Evolutionary conservation across 495 filamentous ascomycete species (phyloP), one percentile per base, ranked within the genome.

Genomic region (Saxophila tyrrhenica): DNA sequence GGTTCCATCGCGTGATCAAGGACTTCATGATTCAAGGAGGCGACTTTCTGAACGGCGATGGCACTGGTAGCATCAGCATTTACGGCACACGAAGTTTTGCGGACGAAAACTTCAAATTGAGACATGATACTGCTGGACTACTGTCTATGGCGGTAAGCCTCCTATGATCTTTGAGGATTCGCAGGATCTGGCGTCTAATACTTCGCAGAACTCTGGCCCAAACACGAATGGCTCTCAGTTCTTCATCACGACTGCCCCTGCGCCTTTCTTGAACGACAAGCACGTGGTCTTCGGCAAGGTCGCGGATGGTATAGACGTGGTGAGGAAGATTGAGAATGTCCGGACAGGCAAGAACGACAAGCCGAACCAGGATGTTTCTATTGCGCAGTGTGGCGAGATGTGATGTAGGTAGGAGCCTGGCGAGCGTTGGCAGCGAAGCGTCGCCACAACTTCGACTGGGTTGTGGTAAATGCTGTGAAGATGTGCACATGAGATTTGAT

Each of bases 11-110:
- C 55, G 85, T 97, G 52, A 95, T 97, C 72, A 88, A 86, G 71
- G 85, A 89, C 60, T 97, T 97, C 69, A 96, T 98, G 90, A 77
- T 86, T 59, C 94, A 97, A 72, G 94, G 94, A 32, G 92, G 94
- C 48, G 94, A 98, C 69, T 97, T 98, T 71, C 68, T 96, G 53
- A 86, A 95, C 65, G 89, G 91, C 39, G 85, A 97, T 67, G 94
- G 94, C 13, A 94, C 85, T 1, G 92, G 92, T 2, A 86, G 80
- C 38, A 80, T 82, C n/a, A 84, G 78, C 50, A 95, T 95, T 65
- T 95, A 94, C 70, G 86, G 87, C 2, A 62, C 63, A 15, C 80
- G 84, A 55, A 74, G 77, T n/a, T 97, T 97, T 61, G 76, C 79
- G 3, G 94, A 98, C 65, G 92, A 98, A 72, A 92, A 91, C 59